Evolutionary conservation across 1,139 yeast species (phyloP), one percentile per base, ranked within the genome.

Genomic region (Pneumocystis oryctolagi): DNA sequence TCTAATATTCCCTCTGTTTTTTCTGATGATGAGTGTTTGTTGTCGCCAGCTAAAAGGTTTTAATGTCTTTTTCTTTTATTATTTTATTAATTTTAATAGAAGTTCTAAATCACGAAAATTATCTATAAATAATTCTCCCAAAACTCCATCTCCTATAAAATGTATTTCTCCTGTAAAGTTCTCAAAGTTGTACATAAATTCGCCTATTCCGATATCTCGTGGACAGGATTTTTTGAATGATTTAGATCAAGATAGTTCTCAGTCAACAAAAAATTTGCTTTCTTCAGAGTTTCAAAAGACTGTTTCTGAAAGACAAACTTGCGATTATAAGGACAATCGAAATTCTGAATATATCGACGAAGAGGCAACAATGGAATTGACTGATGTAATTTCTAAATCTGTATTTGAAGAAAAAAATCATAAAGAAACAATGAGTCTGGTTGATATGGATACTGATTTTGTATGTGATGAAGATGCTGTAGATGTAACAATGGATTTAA

Each of bases 331-430:
- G 42, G 9, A 34, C 18, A 37, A 42, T 9, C 12, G 18, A 53
- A n/a, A 55, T 35, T 32, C 32, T 18, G 61, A 53, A 25, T 62
- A 60, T 35, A 55, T 42, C 32, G 65, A 64, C 35, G 67, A 65
- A 40, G 69, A 68, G 28, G 64, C 64, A 42, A 67, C 69, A 3
- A 67, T 67, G 68, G 69, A 67, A 31, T 60, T 67, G 63, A 66
- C 69, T 5, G 63, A 60, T n/a, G 60, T 66, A 58, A 61, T 67
- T 18, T 30, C 61, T 25, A 47, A 47, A 5, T 14, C 59, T 18
- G 58, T 34, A 20, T 39, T 47, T 25, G 42, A 59, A 4, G 40
- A 42, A 9, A 57, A 55, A 25, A 60, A 58, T 39, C 53, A 57
- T 31, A 60, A 61, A 30, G 58, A 61, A 20, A 47, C 63, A 25